Conservation (phyloP, 208 protist genomes). For the Histomonas meleagridis region DNA sequence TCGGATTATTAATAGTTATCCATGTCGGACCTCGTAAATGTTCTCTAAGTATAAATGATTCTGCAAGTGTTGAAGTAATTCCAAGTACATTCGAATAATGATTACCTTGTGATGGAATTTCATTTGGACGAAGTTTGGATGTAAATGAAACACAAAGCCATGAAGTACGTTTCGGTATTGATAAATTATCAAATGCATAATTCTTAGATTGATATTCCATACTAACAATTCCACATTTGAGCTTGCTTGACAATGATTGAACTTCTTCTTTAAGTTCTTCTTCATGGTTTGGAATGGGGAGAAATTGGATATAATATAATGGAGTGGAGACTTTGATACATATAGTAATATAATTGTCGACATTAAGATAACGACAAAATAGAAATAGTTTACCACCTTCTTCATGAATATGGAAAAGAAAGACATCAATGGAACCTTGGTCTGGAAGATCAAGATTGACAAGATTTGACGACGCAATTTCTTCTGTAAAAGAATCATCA, state of each 20-base stretch:
- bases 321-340: background rate
- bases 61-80: background rate
- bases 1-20: background rate
- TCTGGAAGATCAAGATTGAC: no score
- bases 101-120: background rate
- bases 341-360: background rate
- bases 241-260: background rate
- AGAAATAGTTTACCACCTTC: background rate
- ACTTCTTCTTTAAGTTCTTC: background rate
- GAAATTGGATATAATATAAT: background rate
- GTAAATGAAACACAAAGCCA: background rate
- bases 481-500: no score
- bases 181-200: background rate
- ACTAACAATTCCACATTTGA: background rate
- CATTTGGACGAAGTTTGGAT: background rate
- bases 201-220: background rate
- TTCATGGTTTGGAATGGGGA: background rate
- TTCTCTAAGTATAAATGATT: background rate
- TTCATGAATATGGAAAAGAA: slow-evolving; percentile 18
- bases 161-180: background rate
- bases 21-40: background rate
- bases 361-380: background rate
- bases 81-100: background rate
- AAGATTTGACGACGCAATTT: no score
- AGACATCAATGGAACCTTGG: background rate